Base-by-base conservation (phyloP, 768 basidiomycete genomes). In the Mycena polygramma region DNA sequence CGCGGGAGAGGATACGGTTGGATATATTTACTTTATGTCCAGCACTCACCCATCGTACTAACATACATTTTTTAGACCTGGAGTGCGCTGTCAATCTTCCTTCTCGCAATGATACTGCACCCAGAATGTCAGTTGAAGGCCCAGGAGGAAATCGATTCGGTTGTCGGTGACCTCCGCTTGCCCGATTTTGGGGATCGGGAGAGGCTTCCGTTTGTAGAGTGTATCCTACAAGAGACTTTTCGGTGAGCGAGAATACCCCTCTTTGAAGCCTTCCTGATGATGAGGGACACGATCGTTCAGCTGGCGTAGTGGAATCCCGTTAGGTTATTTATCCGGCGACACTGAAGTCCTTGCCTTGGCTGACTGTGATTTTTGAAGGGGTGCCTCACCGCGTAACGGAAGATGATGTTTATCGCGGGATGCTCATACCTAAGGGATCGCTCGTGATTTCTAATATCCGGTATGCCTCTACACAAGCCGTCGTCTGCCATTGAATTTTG, bases 371-470 rank as follows among this genome's bases (percentile, higher is more conserved):
- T 60, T 51, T 53, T 37, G 41, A 36, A 78, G 82, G 79, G 20
- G 30, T 80, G 7, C 80, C 79, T 15, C 83, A 82, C 70, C 63
- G 71, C 11, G 66, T 75, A 9, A 72, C 58, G 5, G 76, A 79
- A 20, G 82, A 83, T 19, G 80, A 83, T 65, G 66, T 78, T 4
- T 84, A 84, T 64, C 66, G 74, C 3, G 82, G 81, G 2, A 79
- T 81, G 67, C 61, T 75, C 71, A 84, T 84, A 43, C 83, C 82
- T 4, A 75, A 73, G 37, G 77, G 76, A 9, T 62, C 78, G 4
- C 57, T 75, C 7, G 66, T 79, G 39, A 72, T 78, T 49, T 63
- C 77, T 2, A 79, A 79, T 65, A 48, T 73, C 39, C 69, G 72
- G 78, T 77, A 63, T 13, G 7, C 17, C 35, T 55, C 7, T 13